phyloP scores from a whole-genome alignment of 2,329 filamentous ascomycete genomes.

The Stagonosporopsis chrysanthemi region DNA sequence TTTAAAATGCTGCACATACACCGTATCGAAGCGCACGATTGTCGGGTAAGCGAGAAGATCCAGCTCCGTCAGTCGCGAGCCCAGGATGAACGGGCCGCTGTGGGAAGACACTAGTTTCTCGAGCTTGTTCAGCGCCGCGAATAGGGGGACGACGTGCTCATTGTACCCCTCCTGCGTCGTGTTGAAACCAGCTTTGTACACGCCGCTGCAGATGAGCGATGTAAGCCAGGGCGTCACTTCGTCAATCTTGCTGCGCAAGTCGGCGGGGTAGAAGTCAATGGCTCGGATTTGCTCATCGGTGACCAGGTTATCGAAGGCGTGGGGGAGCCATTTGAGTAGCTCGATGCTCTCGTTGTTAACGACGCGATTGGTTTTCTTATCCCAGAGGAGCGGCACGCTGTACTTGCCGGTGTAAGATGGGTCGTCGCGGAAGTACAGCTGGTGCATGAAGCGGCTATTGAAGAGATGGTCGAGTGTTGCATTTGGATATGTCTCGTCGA shows the following conservation, averaged over 20 bases:
- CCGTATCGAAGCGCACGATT: constrained; percentile 65
- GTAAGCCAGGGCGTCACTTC: constrained; percentile 62
- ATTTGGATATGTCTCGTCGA: constrained; percentile 64
- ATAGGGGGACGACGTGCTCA: constrained; percentile 61
- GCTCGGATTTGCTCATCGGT: constrained; percentile 48
- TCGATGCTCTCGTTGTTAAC: constrained; percentile 70
- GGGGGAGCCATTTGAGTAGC: constrained; percentile 65
- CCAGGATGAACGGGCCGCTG: constrained; percentile 65
- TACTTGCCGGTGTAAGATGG: constrained; percentile 67
- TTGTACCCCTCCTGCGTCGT: constrained; percentile 64
- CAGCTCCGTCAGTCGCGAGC: constrained; percentile 63
- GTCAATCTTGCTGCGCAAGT: constrained; percentile 61
- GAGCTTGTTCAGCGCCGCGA: constrained; percentile 66
- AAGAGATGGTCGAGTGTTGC: constrained; percentile 69
- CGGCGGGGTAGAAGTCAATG: constrained; percentile 62
- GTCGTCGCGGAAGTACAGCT: constrained; percentile 69
- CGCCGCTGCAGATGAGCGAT: constrained; percentile 64
- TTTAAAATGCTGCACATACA: constrained; percentile 73
- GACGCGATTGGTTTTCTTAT: constrained; percentile 62
- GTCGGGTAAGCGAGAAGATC: constrained; percentile 67
- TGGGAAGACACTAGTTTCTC: constrained; percentile 58
- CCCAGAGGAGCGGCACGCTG: constrained; percentile 68
- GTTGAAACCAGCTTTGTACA: constrained; percentile 70
- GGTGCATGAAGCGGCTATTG: constrained; percentile 64
- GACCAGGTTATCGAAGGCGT: constrained; percentile 61